Percentiles rank a stretch among this genome's conserved stretches.
Conservation (phyloP, 331 rosid species). For the Malus hybrid region DNA sequence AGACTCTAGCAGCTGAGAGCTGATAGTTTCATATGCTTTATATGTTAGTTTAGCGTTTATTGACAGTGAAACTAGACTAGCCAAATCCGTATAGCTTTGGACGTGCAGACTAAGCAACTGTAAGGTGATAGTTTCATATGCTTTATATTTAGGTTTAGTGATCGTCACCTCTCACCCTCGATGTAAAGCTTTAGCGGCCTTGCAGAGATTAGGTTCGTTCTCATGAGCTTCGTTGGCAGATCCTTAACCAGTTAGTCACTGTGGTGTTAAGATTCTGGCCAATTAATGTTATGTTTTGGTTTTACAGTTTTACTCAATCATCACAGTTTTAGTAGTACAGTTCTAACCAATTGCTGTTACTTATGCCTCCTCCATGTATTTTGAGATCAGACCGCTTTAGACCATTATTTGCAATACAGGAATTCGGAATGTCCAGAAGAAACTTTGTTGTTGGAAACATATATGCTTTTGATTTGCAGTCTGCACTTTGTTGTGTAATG, state of each 20-base stretch:
- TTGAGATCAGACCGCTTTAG: neutral
- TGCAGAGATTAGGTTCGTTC: constrained; percentile 25
- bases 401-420: neutral
- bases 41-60: neutral
- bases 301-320: neutral
- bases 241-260: constrained; percentile 10
- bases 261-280: constrained; percentile 11
- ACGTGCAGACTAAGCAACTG: constrained; percentile 28
- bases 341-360: constrained; percentile 2
- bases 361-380: neutral
- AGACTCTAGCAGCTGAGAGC: constrained; percentile 23
- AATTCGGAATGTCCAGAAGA: neutral
- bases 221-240: constrained; percentile 8
- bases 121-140: neutral
- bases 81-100: constrained; percentile 58
- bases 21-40: constrained; percentile 2
- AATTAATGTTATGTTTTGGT: neutral
- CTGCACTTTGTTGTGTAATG: too few species aligned
- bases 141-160: neutral
- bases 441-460: neutral
- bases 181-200: constrained; percentile 22
- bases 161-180: constrained; percentile 13
- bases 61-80: constrained; percentile 86
- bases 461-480: too few species aligned
- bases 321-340: neutral